Conservation (phyloP, 2,329 filamentous ascomycete species). For the Exophiala oligosperma region DNA sequence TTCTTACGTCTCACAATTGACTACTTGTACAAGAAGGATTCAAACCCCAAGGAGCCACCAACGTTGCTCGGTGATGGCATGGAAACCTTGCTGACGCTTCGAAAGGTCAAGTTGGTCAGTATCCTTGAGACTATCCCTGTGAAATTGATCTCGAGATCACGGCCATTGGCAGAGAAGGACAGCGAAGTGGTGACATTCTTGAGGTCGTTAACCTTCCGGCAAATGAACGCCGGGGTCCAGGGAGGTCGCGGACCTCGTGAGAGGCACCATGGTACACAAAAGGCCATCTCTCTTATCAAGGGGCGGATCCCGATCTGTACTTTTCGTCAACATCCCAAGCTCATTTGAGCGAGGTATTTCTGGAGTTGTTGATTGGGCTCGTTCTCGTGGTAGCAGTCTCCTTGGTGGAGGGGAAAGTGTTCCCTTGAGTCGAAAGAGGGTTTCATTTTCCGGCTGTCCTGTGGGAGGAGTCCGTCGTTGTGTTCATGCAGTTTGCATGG, state of each 20-base stretch:
- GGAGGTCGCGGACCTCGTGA: neutral
- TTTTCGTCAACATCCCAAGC: conserved; percentile 20
- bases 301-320: conserved; percentile 31
- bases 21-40: too few species aligned
- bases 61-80: conserved; percentile 72
- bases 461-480: conserved; percentile 50
- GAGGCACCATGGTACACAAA: conserved; percentile 50
- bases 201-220: conserved; percentile 64
- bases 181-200: conserved; percentile 71
- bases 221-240: neutral
- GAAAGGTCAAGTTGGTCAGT: conserved; percentile 77
- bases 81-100: conserved; percentile 72
- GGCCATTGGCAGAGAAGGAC: conserved; percentile 77
- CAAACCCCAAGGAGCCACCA: conserved; percentile 76
- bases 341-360: conserved; percentile 24
- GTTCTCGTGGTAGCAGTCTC: conserved; percentile 13
- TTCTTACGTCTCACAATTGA: too few species aligned
- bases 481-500: conserved; percentile 52
- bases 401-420: conserved; percentile 20
- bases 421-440: conserved; percentile 16
- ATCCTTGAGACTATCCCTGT: conserved; percentile 66
- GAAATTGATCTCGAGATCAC: conserved; percentile 69
- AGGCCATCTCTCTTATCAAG: conserved; percentile 47
- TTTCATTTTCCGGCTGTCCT: conserved; percentile 6
- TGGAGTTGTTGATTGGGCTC: conserved; percentile 27